Percentiles rank a stretch among this genome's conserved stretches.
Conservation (phyloP, 139 green algal species). For the Chlorella vulgaris region DNA sequence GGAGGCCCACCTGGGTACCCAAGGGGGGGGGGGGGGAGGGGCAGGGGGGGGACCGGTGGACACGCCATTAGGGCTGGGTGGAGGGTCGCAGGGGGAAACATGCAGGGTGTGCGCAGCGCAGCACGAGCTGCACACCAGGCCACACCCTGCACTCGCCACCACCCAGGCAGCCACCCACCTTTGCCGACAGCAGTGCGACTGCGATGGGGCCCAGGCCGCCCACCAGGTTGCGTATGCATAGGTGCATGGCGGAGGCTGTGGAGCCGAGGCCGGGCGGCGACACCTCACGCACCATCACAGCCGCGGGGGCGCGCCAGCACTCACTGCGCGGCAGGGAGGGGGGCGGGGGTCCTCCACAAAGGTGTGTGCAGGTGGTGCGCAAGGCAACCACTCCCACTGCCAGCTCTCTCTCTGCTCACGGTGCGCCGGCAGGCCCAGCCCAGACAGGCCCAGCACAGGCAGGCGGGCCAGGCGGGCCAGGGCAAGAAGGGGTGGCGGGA, state of each 20-base stretch:
- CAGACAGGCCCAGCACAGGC: background rate
- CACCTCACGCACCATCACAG: slow-evolving; percentile 78
- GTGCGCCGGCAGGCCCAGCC: no score
- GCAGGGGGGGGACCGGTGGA: background rate
- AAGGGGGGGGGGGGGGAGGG: background rate
- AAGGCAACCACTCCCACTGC: no score
- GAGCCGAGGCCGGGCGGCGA: slow-evolving; percentile 66
- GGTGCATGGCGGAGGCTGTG: slow-evolving; percentile 76
- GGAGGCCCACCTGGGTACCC: slow-evolving; percentile 61
- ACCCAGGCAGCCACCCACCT: background rate
- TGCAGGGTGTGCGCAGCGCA: background rate
- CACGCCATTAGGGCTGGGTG: no score
- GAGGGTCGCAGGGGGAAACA: no score
- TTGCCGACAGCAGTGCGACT: slow-evolving; percentile 60
- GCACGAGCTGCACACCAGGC: no score
- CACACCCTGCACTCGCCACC: no score
- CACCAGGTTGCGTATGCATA: slow-evolving; percentile 86
- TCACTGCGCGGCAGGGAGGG: slow-evolving; percentile 43
- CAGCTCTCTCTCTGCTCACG: no score
- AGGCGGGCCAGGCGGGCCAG: no score
- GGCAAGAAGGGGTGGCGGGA: no score
- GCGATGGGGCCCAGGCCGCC: slow-evolving; percentile 76
- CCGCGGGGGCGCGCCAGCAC: slow-evolving; percentile 83
- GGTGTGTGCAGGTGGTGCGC: no score
- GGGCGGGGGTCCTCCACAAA: background rate